A percentile compares a stretch with the other conserved stretches of the same genome.
Evolutionary conservation across 768 basidiomycete genomes (phyloP).

Genomic region (Suillus spraguei): DNA sequence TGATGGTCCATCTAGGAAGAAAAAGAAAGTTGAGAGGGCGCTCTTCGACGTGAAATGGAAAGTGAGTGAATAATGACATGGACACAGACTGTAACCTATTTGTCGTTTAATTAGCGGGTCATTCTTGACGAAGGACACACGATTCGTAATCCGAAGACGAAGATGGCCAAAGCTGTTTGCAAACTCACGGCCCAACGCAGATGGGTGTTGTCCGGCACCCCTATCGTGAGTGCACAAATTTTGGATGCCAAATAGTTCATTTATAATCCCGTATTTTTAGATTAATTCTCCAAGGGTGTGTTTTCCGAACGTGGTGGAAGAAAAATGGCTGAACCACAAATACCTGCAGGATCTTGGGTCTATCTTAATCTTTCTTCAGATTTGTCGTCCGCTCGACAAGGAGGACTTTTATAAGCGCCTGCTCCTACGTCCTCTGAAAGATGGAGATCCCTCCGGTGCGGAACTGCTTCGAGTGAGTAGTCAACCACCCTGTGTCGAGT

Average conservation of each 20-base stretch:
- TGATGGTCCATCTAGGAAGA: slow-evolving; percentile 44
- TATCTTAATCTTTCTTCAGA: slow-evolving; percentile 77
- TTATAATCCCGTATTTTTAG: slow-evolving; percentile 35
- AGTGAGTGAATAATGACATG: slow-evolving; percentile 39
- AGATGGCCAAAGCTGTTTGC: slow-evolving; percentile 74
- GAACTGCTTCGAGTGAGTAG: slow-evolving; percentile 66
- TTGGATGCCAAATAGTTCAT: background rate
- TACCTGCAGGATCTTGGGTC: slow-evolving; percentile 80
- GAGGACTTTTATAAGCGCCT: slow-evolving; percentile 82
- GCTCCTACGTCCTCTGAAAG: slow-evolving; percentile 75
- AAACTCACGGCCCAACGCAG: slow-evolving; percentile 69
- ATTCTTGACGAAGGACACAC: slow-evolving; percentile 90
- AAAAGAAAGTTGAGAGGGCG: slow-evolving; percentile 57
- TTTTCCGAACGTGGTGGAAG: background rate
- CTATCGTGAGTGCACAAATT: slow-evolving; percentile 64
- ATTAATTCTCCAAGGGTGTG: slow-evolving; percentile 77
- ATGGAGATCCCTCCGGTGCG: slow-evolving; percentile 66
- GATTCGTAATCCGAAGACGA: slow-evolving; percentile 85
- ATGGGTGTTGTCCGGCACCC: slow-evolving; percentile 85
- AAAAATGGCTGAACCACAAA: slow-evolving; percentile 1
- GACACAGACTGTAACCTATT: background rate
- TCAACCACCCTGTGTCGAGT: background rate
- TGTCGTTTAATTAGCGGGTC: slow-evolving; percentile 51
- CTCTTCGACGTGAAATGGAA: slow-evolving; percentile 83
- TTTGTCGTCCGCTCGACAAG: slow-evolving; percentile 86